Conservation (phyloP, 2,329 filamentous ascomycete genomes). For the Sclerotiophoma versabilis region DNA sequence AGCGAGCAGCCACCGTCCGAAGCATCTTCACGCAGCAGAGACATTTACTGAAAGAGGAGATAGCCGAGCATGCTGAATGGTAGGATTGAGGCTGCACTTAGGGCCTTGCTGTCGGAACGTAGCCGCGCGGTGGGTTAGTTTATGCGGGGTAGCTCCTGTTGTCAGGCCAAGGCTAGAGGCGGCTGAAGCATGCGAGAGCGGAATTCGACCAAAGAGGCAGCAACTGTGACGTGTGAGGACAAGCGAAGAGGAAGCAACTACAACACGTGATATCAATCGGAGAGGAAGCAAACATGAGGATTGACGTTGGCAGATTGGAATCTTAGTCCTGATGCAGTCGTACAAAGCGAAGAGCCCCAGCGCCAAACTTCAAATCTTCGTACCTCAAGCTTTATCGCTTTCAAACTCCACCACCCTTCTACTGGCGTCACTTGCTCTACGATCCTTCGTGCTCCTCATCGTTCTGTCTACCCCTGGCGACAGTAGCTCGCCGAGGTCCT, state of each 20-base stretch:
- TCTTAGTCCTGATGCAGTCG: neutral
- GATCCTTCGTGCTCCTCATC: slow-evolving; percentile 38
- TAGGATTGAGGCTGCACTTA: slow-evolving; percentile 6
- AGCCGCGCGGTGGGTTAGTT: slow-evolving; percentile 12
- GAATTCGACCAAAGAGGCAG: slow-evolving; percentile 5
- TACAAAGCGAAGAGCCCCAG: slow-evolving; percentile 7
- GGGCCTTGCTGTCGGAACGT: slow-evolving; percentile 11
- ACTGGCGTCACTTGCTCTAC: slow-evolving; percentile 46
- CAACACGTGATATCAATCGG: too few species aligned
- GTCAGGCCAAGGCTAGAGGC: neutral
- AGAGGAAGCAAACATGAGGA: neutral
- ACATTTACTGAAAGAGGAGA: slow-evolving; percentile 18
- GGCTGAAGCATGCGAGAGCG: neutral
- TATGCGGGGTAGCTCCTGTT: slow-evolving; percentile 26
- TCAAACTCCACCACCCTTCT: slow-evolving; percentile 50
- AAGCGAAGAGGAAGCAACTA: too few species aligned
- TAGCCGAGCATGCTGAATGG: slow-evolving; percentile 13
- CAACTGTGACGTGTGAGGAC: too few species aligned
- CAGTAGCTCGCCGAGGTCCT: slow-evolving; percentile 23
- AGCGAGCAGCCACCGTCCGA: slow-evolving; percentile 33
- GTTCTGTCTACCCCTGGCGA: slow-evolving; percentile 29
- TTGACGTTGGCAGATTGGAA: neutral
- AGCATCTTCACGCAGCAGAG: slow-evolving; percentile 35
- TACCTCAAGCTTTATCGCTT: slow-evolving; percentile 30
- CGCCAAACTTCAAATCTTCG: slow-evolving; percentile 13